phyloP scores from a whole-genome alignment of 306 rosid species.

The Citrullus amarus region DNA sequence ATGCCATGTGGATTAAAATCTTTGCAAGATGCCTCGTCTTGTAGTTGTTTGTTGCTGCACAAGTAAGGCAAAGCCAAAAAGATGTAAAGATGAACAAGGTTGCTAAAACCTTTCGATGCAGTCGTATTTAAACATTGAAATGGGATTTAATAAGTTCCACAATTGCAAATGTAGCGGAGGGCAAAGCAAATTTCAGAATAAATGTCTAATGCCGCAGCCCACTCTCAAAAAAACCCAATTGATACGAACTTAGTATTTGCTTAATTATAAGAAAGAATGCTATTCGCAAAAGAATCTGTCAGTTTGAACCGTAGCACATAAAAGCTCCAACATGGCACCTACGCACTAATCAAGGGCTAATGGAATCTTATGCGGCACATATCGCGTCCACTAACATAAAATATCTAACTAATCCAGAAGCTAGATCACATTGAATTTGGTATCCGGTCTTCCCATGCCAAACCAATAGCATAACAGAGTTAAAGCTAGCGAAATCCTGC shows the following conservation, averaged over 20 bases:
- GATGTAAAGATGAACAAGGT: background rate
- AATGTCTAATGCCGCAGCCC: background rate
- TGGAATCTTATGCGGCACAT: slow-evolving; percentile 6
- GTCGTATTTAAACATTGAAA: background rate
- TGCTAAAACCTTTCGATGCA: background rate
- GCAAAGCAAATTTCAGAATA: background rate
- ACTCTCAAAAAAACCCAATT: background rate
- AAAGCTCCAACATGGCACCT: slow-evolving; percentile 3
- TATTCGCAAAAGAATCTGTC: background rate
- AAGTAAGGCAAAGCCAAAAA: background rate
- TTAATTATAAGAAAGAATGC: background rate
- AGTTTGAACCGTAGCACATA: background rate
- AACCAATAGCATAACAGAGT: background rate
- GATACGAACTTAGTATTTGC: background rate
- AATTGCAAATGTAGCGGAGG: background rate
- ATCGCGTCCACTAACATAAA: slow-evolving; percentile 5
- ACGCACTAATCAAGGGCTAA: background rate
- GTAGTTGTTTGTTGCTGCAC: slow-evolving; percentile 68
- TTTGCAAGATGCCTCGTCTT: slow-evolving; percentile 84
- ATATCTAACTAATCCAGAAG: background rate
- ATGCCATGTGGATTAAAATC: slow-evolving; percentile 72
- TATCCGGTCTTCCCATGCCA: background rate
- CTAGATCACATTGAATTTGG: background rate
- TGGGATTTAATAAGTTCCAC: background rate
- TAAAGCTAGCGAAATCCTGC: background rate